Percentiles rank a stretch among this genome's conserved stretches.
Evolutionary conservation across 805 yeast genomes (phyloP).

Genomic region (Torulaspora indica): DNA sequence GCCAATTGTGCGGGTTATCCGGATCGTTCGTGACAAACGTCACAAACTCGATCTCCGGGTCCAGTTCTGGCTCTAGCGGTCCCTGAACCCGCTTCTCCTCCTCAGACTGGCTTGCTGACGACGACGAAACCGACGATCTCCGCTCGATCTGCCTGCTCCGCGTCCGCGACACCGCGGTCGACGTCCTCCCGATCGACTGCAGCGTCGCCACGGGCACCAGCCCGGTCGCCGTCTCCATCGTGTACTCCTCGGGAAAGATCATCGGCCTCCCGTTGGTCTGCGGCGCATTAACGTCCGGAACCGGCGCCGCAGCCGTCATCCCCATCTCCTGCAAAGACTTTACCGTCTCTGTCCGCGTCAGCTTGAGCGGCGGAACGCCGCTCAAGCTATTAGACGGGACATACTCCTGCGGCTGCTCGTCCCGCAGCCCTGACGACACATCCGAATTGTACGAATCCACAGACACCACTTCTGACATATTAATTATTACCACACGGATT

Average conservation of each 20-base stretch:
- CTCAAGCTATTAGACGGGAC: slow-evolving; percentile 13
- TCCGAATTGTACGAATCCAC: slow-evolving; percentile 22
- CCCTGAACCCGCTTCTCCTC: slow-evolving; percentile 29
- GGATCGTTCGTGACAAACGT: slow-evolving; percentile 78
- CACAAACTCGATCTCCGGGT: slow-evolving; percentile 75
- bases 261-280: slow-evolving; percentile 49
- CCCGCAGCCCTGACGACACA: slow-evolving; percentile 14
- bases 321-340: slow-evolving; percentile 64
- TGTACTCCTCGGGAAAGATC: slow-evolving; percentile 89
- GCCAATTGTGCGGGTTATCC: slow-evolving; percentile 89
- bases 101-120: slow-evolving; percentile 31
- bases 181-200: slow-evolving; percentile 57
- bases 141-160: slow-evolving; percentile 37
- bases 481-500: neutral
- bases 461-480: slow-evolving; percentile 19
- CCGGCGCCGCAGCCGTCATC: slow-evolving; percentile 48
- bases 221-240: slow-evolving; percentile 83
- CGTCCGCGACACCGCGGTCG: slow-evolving; percentile 36
- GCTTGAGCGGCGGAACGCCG: slow-evolving; percentile 27
- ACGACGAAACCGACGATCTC: slow-evolving; percentile 24
- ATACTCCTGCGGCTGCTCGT: slow-evolving; percentile 28
- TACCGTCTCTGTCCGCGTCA: slow-evolving; percentile 65
- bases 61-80: slow-evolving; percentile 38
- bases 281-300: slow-evolving; percentile 56
- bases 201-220: slow-evolving; percentile 76